Evolutionary conservation across 257 asterid genomes (phyloP).

Genomic region (Prunella vulgaris): DNA sequence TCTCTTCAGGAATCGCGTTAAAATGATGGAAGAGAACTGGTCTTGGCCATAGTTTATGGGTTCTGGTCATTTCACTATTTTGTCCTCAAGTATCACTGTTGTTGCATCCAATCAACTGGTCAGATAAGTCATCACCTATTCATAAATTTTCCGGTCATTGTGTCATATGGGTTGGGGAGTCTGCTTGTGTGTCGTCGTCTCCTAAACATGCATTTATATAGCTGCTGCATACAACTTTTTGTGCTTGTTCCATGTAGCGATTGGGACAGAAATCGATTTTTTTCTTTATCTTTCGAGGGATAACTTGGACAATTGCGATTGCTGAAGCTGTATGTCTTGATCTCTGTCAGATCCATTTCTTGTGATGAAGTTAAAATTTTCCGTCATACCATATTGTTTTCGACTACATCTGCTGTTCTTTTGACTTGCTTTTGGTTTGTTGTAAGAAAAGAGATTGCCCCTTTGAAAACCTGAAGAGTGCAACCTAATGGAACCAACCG

Average conservation of each 20-base stretch:
- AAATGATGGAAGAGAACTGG: constrained; percentile 18
- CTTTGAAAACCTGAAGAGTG: not conserved
- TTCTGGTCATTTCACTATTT: constrained; percentile 17
- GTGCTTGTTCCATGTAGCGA: constrained; percentile 26
- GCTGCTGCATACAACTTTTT: constrained; percentile 15
- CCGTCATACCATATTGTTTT: not conserved
- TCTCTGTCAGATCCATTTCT: constrained; percentile 16
- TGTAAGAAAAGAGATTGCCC: not conserved
- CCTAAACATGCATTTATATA: constrained; percentile 13
- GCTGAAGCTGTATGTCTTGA: constrained; percentile 19
- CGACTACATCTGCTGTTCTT: not conserved
- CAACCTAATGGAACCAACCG: not conserved
- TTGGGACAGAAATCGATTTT: constrained; percentile 15
- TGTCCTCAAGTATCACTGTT: not conserved
- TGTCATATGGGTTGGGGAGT: constrained; percentile 10
- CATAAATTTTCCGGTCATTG: constrained; percentile 3
- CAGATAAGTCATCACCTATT: constrained; percentile 15
- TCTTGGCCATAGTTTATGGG: constrained; percentile 16
- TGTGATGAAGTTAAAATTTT: constrained; percentile 11
- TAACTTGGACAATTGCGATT: not conserved
- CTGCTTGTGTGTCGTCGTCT: not conserved
- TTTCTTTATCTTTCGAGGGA: constrained; percentile 16
- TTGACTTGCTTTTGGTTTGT: not conserved
- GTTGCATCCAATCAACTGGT: constrained; percentile 13
- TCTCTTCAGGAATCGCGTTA: constrained; percentile 22